Conservation (phyloP, 163 green algal genomes). For the Volvox carteri region DNA sequence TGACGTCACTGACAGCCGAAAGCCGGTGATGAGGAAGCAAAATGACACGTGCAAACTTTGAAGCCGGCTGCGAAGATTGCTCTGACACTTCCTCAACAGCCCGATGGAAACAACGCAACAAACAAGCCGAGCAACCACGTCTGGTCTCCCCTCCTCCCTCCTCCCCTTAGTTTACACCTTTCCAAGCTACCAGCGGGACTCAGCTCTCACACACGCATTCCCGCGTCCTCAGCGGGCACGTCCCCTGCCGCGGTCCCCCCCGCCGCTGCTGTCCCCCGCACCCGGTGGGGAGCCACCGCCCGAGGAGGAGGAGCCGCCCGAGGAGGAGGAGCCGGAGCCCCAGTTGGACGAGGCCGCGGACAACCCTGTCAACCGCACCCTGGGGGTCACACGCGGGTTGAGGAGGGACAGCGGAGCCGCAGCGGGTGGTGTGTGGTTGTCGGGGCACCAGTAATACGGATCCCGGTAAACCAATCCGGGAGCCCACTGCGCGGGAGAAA, state of each 20-base stretch:
- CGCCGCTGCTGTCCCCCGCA: neutral
- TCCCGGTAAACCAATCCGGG: neutral
- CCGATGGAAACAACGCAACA: neutral
- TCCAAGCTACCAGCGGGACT: neutral
- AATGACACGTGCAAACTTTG: neutral
- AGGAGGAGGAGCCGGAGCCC: neutral
- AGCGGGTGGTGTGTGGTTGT: neutral
- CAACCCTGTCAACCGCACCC: slow-evolving; percentile 21
- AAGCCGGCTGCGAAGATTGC: neutral
- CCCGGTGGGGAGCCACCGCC: neutral
- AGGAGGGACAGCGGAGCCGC: neutral
- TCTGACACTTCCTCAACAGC: neutral
- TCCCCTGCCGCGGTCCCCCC: neutral
- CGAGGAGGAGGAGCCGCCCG: too few species aligned
- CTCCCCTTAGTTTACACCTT: too few species aligned
- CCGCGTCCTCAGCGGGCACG: neutral
- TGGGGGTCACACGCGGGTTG: neutral
- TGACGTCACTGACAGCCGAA: too few species aligned
- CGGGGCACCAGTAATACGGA: neutral
- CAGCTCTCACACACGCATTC: neutral
- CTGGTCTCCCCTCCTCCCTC: neutral
- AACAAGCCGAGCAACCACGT: neutral
- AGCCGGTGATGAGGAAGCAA: too few species aligned
- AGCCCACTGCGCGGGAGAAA: neutral
- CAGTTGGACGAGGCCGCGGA: neutral